Conservation (phyloP, 495 filamentous ascomycete genomes). For the Immersiella caudata region DNA sequence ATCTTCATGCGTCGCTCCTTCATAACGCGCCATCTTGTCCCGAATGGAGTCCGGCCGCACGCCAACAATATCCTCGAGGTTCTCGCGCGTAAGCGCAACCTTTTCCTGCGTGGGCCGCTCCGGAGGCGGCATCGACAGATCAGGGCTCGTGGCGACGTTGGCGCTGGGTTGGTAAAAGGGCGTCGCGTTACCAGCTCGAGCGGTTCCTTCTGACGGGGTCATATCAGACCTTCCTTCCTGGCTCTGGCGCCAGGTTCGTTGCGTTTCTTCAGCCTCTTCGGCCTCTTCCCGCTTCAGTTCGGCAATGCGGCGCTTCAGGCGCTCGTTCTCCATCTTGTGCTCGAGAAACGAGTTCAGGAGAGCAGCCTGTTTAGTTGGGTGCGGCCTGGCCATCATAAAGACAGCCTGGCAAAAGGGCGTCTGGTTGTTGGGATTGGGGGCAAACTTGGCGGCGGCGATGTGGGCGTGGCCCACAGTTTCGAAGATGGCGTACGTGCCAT, state of each 20-base stretch:
- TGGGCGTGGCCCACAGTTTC: slow-evolving; percentile 93
- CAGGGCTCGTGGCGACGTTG: slow-evolving; percentile 8
- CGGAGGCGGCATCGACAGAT: slow-evolving; percentile 65
- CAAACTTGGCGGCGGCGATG: slow-evolving; percentile 67
- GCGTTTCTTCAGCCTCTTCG: slow-evolving; percentile 65
- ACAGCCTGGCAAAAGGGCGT: slow-evolving; percentile 80
- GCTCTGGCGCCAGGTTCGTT: slow-evolving; percentile 54
- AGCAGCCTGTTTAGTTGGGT: slow-evolving; percentile 82
- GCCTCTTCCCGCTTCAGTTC: slow-evolving; percentile 85
- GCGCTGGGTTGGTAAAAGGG: slow-evolving; percentile 16
- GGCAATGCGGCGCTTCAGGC: slow-evolving; percentile 77
- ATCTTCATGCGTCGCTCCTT: slow-evolving; percentile 75
- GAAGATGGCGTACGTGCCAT: slow-evolving; percentile 75
- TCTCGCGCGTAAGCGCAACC: slow-evolving; percentile 71
- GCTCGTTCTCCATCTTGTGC: slow-evolving; percentile 96
- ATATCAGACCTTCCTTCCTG: slow-evolving; percentile 58
- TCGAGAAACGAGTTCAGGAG: slow-evolving; percentile 93
- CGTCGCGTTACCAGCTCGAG: slow-evolving; percentile 4
- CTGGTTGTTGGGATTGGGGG: slow-evolving; percentile 63
- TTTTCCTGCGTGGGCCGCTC: slow-evolving; percentile 64
- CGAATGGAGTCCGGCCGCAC: slow-evolving; percentile 70
- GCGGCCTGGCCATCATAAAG: slow-evolving; percentile 92
- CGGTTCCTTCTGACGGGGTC: slow-evolving; percentile 53
- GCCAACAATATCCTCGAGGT: slow-evolving; percentile 75
- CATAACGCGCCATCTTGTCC: slow-evolving; percentile 75